Base-by-base conservation (phyloP, 805 yeast genomes). In the Myxozyma lipomycoides region DNA sequence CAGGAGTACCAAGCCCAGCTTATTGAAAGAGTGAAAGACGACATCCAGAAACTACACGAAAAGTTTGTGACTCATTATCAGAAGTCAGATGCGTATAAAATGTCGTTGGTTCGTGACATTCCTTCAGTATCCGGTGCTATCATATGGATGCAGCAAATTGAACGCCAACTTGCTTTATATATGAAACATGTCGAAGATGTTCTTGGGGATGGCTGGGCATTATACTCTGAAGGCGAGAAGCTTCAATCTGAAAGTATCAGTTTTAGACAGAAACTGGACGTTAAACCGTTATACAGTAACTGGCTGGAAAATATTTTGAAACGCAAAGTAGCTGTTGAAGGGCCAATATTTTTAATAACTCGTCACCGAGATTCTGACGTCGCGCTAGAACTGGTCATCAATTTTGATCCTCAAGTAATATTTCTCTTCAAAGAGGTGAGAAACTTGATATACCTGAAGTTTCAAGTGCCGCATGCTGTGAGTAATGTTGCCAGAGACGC, bases 211-310 rank as follows among this genome's bases (percentile, higher is more conserved):
- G 79, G 79, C 5, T 84, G 90, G 90, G 68, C 65, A 19, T 67
- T 72, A 7, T 79, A 78, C 51, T 76, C 82, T 1, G 88, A 82
- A 46, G 96, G 96, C 0, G 76, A 74, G 46, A 78, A 75, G 53
- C 76, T 91, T 0, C 70, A 75, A 9, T 64, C 70, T 1, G 86
- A 79, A 52, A 72, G 78, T 22, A 58, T 64, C 1, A 65, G 70
- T 0, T 70, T 85, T 43, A 60, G 71, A n/a, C 66, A 70, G 22
- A 77, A 74, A 43, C 65, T 81, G 9, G 71, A 82, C 43, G 62
- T 79, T 0, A 66, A 73, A 18, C 42, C 24, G 37, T 49, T 76
- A 0, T 76, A 74, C 45, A 65, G 71, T 0, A 61, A 64, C 1
- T 88, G 95, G 93, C 43, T 77, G 0, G 45, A 53, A 1, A 60